phyloP scores from a whole-genome alignment of 2,329 filamentous ascomycete species.

The Paramyrothecium sp. region DNA sequence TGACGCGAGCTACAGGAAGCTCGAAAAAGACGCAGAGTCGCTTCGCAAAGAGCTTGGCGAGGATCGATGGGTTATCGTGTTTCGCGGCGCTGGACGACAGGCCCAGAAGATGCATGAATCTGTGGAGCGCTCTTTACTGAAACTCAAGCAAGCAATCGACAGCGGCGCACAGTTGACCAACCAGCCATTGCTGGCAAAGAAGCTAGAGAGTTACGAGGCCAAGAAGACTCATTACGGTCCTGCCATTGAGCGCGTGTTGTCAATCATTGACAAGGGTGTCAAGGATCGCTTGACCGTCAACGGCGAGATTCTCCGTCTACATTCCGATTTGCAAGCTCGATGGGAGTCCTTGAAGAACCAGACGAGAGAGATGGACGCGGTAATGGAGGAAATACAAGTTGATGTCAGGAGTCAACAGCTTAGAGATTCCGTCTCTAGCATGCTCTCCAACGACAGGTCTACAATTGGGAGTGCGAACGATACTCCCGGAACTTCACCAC shows the following conservation, averaged over 20 bases:
- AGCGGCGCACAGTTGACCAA: slow-evolving; percentile 71
- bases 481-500: slow-evolving; percentile 67
- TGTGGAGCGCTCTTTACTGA: slow-evolving; percentile 80
- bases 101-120: slow-evolving; percentile 97
- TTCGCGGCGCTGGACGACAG: slow-evolving; percentile 86
- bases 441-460: slow-evolving; percentile 80
- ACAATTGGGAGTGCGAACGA: slow-evolving; percentile 67
- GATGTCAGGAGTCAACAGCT: slow-evolving; percentile 70
- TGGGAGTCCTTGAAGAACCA: slow-evolving; percentile 75
- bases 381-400: slow-evolving; percentile 70
- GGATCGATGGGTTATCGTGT: slow-evolving; percentile 94
- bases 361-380: slow-evolving; percentile 73
- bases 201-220: slow-evolving; percentile 88
- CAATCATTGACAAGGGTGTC: slow-evolving; percentile 94
- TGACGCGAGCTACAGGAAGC: slow-evolving; percentile 82
- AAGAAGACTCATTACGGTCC: slow-evolving; percentile 94
- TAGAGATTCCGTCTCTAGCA: slow-evolving; percentile 89
- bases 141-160: slow-evolving; percentile 79
- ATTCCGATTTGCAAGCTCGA: slow-evolving; percentile 80
- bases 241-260: slow-evolving; percentile 85
- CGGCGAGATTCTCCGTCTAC: slow-evolving; percentile 85
- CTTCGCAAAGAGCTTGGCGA: slow-evolving; percentile 88
- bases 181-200: slow-evolving; percentile 69
- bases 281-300: slow-evolving; percentile 95
- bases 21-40: slow-evolving; percentile 87